These are phyloP conservation scores for Fusarium nodosum DNA, from an alignment of 2,329 filamentous ascomycete species.

Conservation along the genomic window DNA sequence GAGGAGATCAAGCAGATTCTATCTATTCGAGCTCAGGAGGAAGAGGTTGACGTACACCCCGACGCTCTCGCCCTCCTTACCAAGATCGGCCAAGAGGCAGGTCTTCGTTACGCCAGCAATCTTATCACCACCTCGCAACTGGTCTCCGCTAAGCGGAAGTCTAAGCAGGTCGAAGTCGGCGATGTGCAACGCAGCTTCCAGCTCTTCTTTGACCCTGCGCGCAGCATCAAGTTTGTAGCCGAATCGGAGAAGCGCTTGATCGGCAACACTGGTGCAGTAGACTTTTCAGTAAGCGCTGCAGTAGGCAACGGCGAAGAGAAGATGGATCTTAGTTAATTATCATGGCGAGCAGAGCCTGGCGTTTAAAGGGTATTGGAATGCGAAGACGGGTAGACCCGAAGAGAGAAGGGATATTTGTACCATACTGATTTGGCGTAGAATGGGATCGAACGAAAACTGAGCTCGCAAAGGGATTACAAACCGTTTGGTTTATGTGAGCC, in stretches of 20 bases:
- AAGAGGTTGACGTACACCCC: conserved; percentile 91
- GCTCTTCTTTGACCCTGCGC: conserved; percentile 89
- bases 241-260: conserved; percentile 95
- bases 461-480: conserved; percentile 30
- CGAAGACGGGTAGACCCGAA: conserved; percentile 27
- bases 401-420: conserved; percentile 49
- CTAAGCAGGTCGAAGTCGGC: conserved; percentile 84
- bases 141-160: conserved; percentile 85
- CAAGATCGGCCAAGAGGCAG: conserved; percentile 94
- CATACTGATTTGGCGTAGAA: conserved; percentile 51
- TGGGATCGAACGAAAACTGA: conserved; percentile 35
- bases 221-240: conserved; percentile 90
- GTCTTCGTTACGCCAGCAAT: conserved; percentile 96
- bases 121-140: conserved; percentile 95
- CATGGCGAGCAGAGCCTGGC: conserved; percentile 50
- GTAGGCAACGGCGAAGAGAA: conserved; percentile 58
- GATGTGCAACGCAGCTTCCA: conserved; percentile 95
- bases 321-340: conserved; percentile 61
- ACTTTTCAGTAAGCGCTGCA: conserved; percentile 65
- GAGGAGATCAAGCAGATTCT: conserved; percentile 95
- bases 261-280: conserved; percentile 85
- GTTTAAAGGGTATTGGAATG: conserved; percentile 48
- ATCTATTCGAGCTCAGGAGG: conserved; percentile 91
- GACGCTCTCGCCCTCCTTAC: conserved; percentile 93
- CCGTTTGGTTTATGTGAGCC: conserved; percentile 27